phyloP scores from a whole-genome alignment of 2,329 filamentous ascomycete genomes.

The Tolypocladium tropicale region DNA sequence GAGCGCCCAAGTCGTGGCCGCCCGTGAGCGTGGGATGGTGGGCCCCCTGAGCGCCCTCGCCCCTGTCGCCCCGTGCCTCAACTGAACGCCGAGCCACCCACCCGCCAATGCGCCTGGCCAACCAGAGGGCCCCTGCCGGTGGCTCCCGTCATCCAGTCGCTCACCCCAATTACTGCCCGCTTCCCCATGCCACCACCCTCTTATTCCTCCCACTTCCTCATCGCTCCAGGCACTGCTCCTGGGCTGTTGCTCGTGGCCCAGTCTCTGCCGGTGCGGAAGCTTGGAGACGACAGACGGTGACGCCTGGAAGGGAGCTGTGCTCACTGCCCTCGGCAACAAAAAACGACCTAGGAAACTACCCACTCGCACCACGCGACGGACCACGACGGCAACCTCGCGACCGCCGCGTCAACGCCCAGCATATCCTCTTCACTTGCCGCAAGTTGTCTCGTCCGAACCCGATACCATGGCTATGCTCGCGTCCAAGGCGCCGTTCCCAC shows the following conservation, averaged over 20 bases:
- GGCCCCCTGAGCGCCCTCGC: neutral
- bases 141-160: neutral
- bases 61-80: neutral
- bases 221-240: neutral
- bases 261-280: neutral
- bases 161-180: neutral
- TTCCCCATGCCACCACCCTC: neutral
- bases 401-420: neutral
- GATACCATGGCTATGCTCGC: conserved; percentile 61
- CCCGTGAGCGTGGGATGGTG: neutral
- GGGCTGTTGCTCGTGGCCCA: neutral
- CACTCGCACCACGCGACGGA: neutral
- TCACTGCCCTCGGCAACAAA: neutral
- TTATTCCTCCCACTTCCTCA: neutral
- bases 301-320: neutral
- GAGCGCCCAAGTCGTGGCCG: neutral
- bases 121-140: neutral
- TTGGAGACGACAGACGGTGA: neutral
- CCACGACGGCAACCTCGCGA: neutral
- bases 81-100: neutral
- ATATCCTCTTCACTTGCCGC: neutral
- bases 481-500: conserved; percentile 60
- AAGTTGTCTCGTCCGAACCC: conserved; percentile 19
- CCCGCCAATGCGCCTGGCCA: neutral
- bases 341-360: neutral